phyloP scores from a whole-genome alignment of 169 alveolate species.

The Amoebophrya sp. region DNA sequence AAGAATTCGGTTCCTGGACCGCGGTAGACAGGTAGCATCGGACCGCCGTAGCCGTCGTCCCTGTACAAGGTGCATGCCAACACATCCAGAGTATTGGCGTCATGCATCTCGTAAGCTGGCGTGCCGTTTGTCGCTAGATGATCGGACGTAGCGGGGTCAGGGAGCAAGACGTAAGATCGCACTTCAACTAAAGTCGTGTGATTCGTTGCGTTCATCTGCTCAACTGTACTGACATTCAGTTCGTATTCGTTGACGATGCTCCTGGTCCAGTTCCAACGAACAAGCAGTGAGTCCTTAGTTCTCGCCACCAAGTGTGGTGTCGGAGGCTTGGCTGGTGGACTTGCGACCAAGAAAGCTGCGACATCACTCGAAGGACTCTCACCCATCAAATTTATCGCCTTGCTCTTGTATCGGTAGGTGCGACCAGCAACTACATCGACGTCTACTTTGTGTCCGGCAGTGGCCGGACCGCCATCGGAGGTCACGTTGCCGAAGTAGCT shows the following conservation, averaged over 20 bases:
- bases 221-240: background rate
- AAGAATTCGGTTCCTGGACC: constrained; percentile 29
- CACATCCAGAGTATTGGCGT: background rate
- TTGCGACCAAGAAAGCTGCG: constrained; percentile 28
- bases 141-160: background rate
- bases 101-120: background rate
- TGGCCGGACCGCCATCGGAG: constrained; percentile 16
- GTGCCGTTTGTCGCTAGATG: no score
- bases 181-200: no score
- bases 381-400: constrained; percentile 26
- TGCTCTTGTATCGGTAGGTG: constrained; percentile 28
- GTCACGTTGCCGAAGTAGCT: background rate
- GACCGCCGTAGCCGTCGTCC: constrained; percentile 26
- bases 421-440: background rate
- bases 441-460: constrained; percentile 15
- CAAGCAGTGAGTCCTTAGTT: background rate
- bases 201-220: background rate
- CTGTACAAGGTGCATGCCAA: constrained; percentile 19
- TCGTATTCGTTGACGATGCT: background rate
- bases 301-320: background rate
- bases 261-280: background rate
- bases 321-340: constrained; percentile 29
- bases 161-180: background rate
- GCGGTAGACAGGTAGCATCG: background rate
- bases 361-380: constrained; percentile 12